Conservation (phyloP, 2,329 filamentous ascomycete species). For the Thelonectria olida region DNA sequence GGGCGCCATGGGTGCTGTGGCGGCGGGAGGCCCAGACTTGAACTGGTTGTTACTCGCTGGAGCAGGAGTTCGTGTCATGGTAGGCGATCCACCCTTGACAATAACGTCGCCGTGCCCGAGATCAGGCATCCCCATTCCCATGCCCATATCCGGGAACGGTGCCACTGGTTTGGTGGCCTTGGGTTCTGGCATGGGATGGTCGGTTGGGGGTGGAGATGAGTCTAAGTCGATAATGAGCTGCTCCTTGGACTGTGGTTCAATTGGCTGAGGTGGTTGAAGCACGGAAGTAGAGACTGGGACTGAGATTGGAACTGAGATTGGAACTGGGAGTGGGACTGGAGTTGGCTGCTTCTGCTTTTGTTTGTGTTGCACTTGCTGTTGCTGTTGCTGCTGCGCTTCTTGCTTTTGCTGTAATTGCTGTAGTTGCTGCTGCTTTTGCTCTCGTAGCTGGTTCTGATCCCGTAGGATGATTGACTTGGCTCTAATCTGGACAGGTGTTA, state of each 20-base stretch:
- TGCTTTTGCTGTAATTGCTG: constrained; percentile 39
- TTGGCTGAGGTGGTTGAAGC: constrained; percentile 39
- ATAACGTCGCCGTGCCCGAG: constrained; percentile 26
- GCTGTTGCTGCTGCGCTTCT: constrained; percentile 44
- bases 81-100: constrained; percentile 35
- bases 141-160: constrained; percentile 66
- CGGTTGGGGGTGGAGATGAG: constrained; percentile 44
- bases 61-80: constrained; percentile 19
- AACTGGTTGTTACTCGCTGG: constrained; percentile 37
- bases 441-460: constrained; percentile 57
- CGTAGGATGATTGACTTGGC: constrained; percentile 66
- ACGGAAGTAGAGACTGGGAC: too few species aligned
- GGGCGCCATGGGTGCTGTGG: constrained; percentile 37
- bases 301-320: too few species aligned
- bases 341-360: constrained; percentile 21
- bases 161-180: constrained; percentile 55
- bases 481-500: constrained; percentile 42
- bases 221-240: constrained; percentile 49
- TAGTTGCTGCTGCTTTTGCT: constrained; percentile 35
- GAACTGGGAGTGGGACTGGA: too few species aligned
- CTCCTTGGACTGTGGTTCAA: constrained; percentile 48
- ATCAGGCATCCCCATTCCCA: constrained; percentile 54
- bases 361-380: constrained; percentile 17
- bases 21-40: constrained; percentile 42
- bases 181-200: constrained; percentile 47